Percentiles rank a stretch among this genome's conserved stretches.
phyloP scores from a whole-genome alignment of 2,329 filamentous ascomycete species.

The Sporothrix brasiliensis region DNA sequence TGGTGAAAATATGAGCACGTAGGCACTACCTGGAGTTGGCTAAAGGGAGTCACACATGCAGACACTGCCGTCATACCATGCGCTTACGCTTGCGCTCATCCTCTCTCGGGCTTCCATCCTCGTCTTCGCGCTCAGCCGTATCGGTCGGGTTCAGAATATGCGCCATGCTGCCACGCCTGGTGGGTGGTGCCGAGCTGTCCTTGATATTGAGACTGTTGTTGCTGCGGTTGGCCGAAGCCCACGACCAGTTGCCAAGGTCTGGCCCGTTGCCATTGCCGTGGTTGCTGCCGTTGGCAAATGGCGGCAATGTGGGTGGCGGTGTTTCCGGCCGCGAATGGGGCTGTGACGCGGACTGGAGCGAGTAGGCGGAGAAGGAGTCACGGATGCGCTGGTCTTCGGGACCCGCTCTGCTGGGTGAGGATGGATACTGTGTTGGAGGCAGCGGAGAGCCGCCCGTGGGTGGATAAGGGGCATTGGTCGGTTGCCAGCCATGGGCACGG shows the following conservation, averaged over 20 bases:
- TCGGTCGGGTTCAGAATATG: slow-evolving; percentile 65
- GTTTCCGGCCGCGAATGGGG: slow-evolving; percentile 58
- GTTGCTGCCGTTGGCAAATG: slow-evolving; percentile 49
- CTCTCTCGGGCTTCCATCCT: slow-evolving; percentile 58
- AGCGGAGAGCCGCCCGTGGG: slow-evolving; percentile 55
- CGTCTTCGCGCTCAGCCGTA: slow-evolving; percentile 58
- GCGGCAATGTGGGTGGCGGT: slow-evolving; percentile 56
- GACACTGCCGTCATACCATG: slow-evolving; percentile 47
- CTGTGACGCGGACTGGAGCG: slow-evolving; percentile 51
- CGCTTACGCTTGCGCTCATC: slow-evolving; percentile 66
- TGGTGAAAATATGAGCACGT: too few relatives aligned
- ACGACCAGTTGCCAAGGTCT: slow-evolving; percentile 59
- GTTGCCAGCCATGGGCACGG: slow-evolving; percentile 79
- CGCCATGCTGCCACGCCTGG: slow-evolving; percentile 62
- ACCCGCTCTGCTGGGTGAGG: slow-evolving; percentile 55
- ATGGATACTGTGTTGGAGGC: slow-evolving; percentile 55
- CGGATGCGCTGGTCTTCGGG: slow-evolving; percentile 59
- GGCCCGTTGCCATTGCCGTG: slow-evolving; percentile 35
- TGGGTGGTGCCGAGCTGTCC: slow-evolving; percentile 60
- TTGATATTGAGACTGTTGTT: slow-evolving; percentile 53
- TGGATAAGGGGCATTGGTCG: slow-evolving; percentile 65
- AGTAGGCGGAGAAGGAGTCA: slow-evolving; percentile 61
- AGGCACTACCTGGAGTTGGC: too few relatives aligned
- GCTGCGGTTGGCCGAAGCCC: slow-evolving; percentile 54
- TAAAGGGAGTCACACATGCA: neutral